These are phyloP conservation scores for Gossypium ekmanianum DNA, from an alignment of 345 rosid species.

Conservation along the genomic window DNA sequence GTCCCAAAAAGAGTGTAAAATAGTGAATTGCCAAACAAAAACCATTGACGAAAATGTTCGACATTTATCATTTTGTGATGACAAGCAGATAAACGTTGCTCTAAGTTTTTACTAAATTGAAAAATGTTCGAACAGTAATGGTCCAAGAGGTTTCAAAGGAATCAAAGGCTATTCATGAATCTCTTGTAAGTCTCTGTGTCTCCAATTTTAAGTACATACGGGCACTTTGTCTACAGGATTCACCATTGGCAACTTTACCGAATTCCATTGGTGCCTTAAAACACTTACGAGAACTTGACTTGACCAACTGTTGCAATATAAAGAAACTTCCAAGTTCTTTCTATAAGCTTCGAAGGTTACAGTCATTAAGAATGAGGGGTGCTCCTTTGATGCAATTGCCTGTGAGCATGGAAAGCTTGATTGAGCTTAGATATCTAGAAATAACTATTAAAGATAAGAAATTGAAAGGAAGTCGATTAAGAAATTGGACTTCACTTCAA, in stretches of 20 bases:
- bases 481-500: background rate
- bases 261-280: background rate
- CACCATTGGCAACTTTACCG: background rate
- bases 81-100: background rate
- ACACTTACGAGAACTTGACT: slow-evolving; percentile 9
- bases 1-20: background rate
- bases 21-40: background rate
- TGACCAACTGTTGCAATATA: background rate
- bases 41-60: background rate
- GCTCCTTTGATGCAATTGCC: background rate
- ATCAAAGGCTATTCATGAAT: background rate
- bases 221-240: background rate
- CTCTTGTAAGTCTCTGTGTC: background rate
- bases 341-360: slow-evolving; percentile 15
- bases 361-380: background rate
- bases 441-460: background rate
- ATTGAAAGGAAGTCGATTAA: background rate
- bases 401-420: background rate
- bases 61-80: background rate
- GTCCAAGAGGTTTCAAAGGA: background rate
- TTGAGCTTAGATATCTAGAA: background rate
- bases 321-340: background rate
- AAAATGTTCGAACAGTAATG: background rate
- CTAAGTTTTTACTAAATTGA: background rate
- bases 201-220: background rate